A percentile compares a stretch with the other conserved stretches of the same genome.
Conservation (phyloP, 2,329 filamentous ascomycete species). For the Didymella sp. region DNA sequence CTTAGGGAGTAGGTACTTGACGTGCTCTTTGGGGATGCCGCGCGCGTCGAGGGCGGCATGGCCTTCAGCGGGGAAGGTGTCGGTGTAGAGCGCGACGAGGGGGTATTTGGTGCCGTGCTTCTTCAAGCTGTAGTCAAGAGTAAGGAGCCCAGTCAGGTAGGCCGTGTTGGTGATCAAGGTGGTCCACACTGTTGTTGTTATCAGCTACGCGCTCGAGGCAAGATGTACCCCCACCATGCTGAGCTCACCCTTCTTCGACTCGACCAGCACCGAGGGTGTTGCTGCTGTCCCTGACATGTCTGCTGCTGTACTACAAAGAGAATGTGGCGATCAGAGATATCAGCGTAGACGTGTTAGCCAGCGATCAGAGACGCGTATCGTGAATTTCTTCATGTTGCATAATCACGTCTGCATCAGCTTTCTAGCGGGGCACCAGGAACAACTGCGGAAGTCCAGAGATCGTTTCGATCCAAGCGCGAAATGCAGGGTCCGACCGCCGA, state of each 20-base stretch:
- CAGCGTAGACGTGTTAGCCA: conserved; percentile 6
- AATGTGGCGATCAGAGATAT: not conserved
- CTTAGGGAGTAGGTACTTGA: conserved; percentile 75
- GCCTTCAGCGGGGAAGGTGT: conserved; percentile 72
- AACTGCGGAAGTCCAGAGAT: conserved; percentile 5
- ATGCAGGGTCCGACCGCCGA: conserved; percentile 24
- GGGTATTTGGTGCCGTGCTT: conserved; percentile 72
- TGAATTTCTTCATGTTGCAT: conserved; percentile 5
- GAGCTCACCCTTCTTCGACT: conserved; percentile 48
- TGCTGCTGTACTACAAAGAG: not conserved
- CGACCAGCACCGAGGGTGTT: conserved; percentile 35
- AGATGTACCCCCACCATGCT: conserved; percentile 3
- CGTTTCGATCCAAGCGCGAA: conserved; percentile 6
- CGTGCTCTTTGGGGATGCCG: conserved; percentile 71
- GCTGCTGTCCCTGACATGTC: conserved; percentile 18
- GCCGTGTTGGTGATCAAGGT: conserved; percentile 83
- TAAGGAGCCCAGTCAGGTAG: conserved; percentile 83
- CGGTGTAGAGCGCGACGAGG: conserved; percentile 82
- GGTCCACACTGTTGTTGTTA: conserved; percentile 73
- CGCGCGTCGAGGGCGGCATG: conserved; percentile 73
- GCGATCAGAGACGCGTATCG: conserved; percentile 3
- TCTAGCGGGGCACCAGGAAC: conserved; percentile 16
- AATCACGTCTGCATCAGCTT: conserved; percentile 2
- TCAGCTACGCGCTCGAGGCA: conserved; percentile 20
- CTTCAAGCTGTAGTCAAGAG: conserved; percentile 78